These are phyloP conservation scores for Daedaleopsis sinensis DNA, from an alignment of 768 basidiomycete genomes.

Conservation along the genomic window DNA sequence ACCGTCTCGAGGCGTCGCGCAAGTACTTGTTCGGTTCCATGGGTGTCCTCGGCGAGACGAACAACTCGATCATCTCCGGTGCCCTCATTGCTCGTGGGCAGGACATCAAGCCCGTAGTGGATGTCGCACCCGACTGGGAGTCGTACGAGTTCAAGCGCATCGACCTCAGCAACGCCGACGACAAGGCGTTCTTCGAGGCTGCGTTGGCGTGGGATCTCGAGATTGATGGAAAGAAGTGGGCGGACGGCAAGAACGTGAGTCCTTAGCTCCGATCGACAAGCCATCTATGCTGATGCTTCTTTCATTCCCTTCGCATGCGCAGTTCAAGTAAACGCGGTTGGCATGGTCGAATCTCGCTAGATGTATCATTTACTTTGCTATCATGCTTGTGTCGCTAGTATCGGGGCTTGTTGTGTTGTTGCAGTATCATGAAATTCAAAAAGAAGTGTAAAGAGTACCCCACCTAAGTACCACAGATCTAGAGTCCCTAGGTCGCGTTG, in stretches of 20 bases:
- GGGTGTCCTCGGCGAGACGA: constrained; percentile 83
- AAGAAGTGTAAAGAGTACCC: constrained; percentile 18
- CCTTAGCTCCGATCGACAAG: not conserved
- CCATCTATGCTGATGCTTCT: not conserved
- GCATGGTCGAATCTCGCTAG: constrained; percentile 6
- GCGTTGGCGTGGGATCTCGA: constrained; percentile 94
- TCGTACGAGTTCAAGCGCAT: constrained; percentile 81
- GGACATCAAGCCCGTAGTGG: constrained; percentile 68
- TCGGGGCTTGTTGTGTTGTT: constrained; percentile 29
- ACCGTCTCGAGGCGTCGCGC: constrained; percentile 95
- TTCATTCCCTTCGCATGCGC: not conserved
- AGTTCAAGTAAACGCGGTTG: constrained; percentile 32
- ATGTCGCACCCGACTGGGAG: constrained; percentile 90
- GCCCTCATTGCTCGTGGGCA: constrained; percentile 82
- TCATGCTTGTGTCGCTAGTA: constrained; percentile 24
- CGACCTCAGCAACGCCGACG: constrained; percentile 68
- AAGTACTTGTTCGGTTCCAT: constrained; percentile 95
- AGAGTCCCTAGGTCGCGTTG: too few species aligned
- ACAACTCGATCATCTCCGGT: constrained; percentile 83
- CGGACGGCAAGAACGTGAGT: constrained; percentile 87
- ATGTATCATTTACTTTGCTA: constrained; percentile 19
- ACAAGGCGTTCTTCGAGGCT: constrained; percentile 91
- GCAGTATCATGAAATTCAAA: constrained; percentile 26
- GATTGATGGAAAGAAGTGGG: constrained; percentile 88
- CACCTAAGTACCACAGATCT: too few species aligned